Evolutionary conservation across 1,284 basidiomycete genomes (phyloP).

Genomic region (Rhodotorula sp.): DNA sequence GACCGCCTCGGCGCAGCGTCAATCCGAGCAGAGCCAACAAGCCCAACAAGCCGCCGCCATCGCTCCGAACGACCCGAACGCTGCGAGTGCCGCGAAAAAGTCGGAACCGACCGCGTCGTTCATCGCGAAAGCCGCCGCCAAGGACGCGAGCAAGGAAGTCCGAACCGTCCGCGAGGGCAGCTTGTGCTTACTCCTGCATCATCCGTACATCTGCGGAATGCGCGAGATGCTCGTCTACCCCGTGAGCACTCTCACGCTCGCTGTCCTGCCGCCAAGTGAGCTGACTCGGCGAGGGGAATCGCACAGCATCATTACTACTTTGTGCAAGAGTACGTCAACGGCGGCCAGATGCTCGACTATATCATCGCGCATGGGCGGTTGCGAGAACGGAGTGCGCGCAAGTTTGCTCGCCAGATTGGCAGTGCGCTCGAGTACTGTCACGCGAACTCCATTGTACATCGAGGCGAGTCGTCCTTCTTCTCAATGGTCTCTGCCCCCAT

Average conservation of each 20-base stretch:
- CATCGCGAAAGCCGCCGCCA: constrained; percentile 70
- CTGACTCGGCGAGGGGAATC: background rate
- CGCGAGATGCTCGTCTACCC: constrained; percentile 80
- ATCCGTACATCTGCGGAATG: constrained; percentile 99
- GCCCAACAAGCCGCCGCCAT: constrained; percentile 34
- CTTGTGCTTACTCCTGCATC: constrained; percentile 87
- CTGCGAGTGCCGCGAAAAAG: constrained; percentile 41
- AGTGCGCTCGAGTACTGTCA: constrained; percentile 96
- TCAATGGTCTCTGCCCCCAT: background rate
- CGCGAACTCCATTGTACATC: constrained; percentile 94
- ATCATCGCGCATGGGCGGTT: constrained; percentile 98
- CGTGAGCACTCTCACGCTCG: background rate
- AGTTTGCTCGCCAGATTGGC: constrained; percentile 95
- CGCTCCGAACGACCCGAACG: constrained; percentile 49
- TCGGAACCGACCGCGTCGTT: constrained; percentile 50
- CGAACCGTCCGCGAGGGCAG: constrained; percentile 93
- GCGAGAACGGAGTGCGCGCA: constrained; percentile 88
- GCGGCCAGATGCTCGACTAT: constrained; percentile 99
- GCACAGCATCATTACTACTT: constrained; percentile 88
- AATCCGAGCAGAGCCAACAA: constrained; percentile 4
- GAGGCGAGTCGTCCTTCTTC: constrained; percentile 51
- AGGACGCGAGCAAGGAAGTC: constrained; percentile 94
- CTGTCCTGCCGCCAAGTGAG: background rate
- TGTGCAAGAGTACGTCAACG: constrained; percentile 98
- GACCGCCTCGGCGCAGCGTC: constrained; percentile 52